Percentiles rank a stretch among this genome's conserved stretches.
phyloP scores from a whole-genome alignment of 768 basidiomycete genomes.

The Trametes maxima region DNA sequence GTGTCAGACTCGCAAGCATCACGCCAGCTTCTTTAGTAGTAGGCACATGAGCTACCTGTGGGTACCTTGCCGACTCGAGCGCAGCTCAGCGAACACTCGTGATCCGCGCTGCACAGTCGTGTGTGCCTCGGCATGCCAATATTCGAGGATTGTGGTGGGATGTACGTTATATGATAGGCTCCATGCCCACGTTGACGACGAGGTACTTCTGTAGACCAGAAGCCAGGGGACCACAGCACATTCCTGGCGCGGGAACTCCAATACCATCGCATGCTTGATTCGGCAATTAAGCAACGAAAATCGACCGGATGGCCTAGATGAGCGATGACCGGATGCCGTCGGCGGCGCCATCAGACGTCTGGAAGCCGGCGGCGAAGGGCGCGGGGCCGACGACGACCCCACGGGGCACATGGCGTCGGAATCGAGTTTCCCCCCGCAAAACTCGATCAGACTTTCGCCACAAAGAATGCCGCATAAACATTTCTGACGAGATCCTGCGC shows the following conservation, averaged over 20 bases:
- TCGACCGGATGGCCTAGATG: constrained; percentile 1
- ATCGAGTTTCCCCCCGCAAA: background rate
- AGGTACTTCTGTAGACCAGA: background rate
- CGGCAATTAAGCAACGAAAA: background rate
- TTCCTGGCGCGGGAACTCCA: background rate
- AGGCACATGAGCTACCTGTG: no score
- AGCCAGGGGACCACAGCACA: background rate
- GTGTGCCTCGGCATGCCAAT: background rate
- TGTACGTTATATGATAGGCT: background rate
- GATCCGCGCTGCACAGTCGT: no score
- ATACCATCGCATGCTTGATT: constrained; percentile 6
- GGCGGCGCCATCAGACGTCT: background rate
- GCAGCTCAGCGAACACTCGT: no score
- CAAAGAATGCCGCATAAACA: no score
- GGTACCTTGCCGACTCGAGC: no score
- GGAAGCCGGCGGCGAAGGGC: constrained; percentile 11
- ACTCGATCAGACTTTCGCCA: background rate
- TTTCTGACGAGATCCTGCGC: no score
- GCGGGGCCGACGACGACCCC: constrained; percentile 5
- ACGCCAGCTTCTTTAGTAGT: no score
- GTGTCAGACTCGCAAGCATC: no score
- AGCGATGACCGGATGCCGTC: constrained; percentile 1
- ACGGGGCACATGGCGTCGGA: constrained; percentile 2
- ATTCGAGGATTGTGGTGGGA: background rate
- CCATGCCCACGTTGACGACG: background rate